Evolutionary conservation across 208 protist species (phyloP).

Genomic region (Naegleria gruberi): DNA sequence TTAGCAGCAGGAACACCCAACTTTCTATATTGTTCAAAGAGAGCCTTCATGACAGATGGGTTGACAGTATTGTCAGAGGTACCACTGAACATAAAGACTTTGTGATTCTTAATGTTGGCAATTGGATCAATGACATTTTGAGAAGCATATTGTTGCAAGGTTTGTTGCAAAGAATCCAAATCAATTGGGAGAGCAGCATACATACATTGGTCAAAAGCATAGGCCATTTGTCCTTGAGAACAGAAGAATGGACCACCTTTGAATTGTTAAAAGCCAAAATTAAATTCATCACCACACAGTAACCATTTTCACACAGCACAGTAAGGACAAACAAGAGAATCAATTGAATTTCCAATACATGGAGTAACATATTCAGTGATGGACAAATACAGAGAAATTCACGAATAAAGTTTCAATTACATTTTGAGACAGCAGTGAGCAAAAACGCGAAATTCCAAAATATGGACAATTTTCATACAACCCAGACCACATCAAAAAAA

Average conservation of each 20-base stretch:
- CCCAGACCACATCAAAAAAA: too few species aligned
- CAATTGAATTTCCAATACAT: too few species aligned
- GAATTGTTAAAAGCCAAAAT: conserved; percentile 15
- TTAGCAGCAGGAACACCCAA: not conserved
- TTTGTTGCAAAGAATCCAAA: not conserved
- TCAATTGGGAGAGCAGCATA: not conserved
- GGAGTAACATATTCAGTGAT: too few species aligned
- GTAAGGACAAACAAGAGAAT: too few species aligned
- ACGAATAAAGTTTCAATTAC: too few species aligned
- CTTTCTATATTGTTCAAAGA: not conserved
- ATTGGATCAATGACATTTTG: not conserved
- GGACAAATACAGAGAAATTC: too few species aligned
- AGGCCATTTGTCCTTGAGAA: not conserved
- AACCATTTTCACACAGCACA: too few species aligned
- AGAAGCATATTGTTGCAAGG: not conserved
- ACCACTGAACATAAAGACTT: conserved; percentile 27
- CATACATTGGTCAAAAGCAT: not conserved
- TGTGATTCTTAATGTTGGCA: conserved; percentile 6
- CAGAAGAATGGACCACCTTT: not conserved
- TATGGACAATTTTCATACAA: too few species aligned
- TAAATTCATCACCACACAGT: too few species aligned
- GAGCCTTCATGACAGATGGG: not conserved
- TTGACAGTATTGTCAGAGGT: conserved; percentile 22
- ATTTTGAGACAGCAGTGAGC: too few species aligned
- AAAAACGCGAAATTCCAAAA: too few species aligned